Conservation (phyloP, 2,329 filamentous ascomycete genomes). For the Metarhizium robertsii region DNA sequence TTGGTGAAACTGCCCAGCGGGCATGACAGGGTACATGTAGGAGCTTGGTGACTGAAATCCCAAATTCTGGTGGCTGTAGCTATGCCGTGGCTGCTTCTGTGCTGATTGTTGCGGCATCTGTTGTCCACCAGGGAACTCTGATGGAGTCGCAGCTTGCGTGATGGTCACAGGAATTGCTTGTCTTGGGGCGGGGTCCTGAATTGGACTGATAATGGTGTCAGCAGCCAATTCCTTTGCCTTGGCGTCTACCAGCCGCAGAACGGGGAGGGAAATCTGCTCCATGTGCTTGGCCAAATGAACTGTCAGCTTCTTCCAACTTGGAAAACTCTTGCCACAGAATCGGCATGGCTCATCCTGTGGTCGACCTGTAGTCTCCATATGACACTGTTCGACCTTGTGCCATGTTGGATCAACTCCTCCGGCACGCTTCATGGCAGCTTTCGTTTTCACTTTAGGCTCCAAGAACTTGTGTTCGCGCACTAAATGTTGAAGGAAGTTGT, state of each 20-base stretch:
- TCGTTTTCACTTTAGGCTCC: slow-evolving; percentile 73
- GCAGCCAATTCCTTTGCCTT: slow-evolving; percentile 39
- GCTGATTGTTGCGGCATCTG: slow-evolving; percentile 12
- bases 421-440: slow-evolving; percentile 54
- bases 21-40: slow-evolving; percentile 18
- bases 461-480: slow-evolving; percentile 82
- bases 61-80: slow-evolving; percentile 3
- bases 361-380: slow-evolving; percentile 53
- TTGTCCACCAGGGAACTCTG: slow-evolving; percentile 11
- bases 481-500: slow-evolving; percentile 89
- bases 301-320: slow-evolving; percentile 85
- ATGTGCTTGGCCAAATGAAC: slow-evolving; percentile 93
- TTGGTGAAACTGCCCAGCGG: slow-evolving; percentile 15
- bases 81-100: slow-evolving; percentile 9
- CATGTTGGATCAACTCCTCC: slow-evolving; percentile 56
- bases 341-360: slow-evolving; percentile 73
- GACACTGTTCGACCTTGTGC: slow-evolving; percentile 70
- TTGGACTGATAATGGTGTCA: slow-evolving; percentile 59
- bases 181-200: slow-evolving; percentile 46
- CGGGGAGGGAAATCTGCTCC: slow-evolving; percentile 80
- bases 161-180: slow-evolving; percentile 17
- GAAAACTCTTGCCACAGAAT: slow-evolving; percentile 75
- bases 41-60: slow-evolving; percentile 11
- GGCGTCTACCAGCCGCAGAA: slow-evolving; percentile 51
- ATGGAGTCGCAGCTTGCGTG: slow-evolving; percentile 12